Evolutionary conservation across 345 rosid genomes (phyloP).

Genomic region (Eucalyptus dawsonii): DNA sequence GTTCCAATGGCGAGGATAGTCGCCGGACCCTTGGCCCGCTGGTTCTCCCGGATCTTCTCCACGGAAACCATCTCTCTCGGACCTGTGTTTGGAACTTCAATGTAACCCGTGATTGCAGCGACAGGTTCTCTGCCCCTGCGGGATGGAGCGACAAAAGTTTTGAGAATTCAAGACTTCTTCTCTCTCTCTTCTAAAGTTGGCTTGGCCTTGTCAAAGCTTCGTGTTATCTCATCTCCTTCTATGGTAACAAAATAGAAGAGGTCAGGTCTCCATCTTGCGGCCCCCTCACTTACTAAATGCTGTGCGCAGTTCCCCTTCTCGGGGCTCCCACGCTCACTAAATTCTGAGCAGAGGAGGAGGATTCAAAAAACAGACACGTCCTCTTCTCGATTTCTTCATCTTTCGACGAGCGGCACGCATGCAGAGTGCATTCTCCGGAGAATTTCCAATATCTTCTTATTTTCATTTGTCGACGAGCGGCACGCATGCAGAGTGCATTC

Average conservation of each 20-base stretch:
- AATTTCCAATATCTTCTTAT: too few relatives aligned
- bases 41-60: not conserved
- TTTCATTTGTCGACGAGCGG: not conserved
- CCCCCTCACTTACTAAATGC: not conserved
- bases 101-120: not conserved
- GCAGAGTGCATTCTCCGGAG: too few relatives aligned
- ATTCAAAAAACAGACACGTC: not conserved
- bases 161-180: too few relatives aligned
- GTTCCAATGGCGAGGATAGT: constrained; percentile 8
- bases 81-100: not conserved
- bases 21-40: not conserved
- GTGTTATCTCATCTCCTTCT: not conserved
- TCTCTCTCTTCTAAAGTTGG: too few relatives aligned
- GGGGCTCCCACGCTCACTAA: not conserved
- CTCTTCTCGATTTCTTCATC: not conserved
- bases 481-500: not conserved
- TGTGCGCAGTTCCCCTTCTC: not conserved
- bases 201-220: not conserved
- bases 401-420: not conserved
- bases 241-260: not conserved
- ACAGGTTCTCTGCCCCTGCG: too few relatives aligned
- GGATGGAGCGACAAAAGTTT: too few relatives aligned
- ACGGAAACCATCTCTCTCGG: not conserved
- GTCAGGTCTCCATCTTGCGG: not conserved
- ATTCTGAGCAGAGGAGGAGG: not conserved